A percentile compares a stretch with the other conserved stretches of the same genome.
phyloP scores from a whole-genome alignment of 2,329 filamentous ascomycete species.

The Epichloe scottii region DNA sequence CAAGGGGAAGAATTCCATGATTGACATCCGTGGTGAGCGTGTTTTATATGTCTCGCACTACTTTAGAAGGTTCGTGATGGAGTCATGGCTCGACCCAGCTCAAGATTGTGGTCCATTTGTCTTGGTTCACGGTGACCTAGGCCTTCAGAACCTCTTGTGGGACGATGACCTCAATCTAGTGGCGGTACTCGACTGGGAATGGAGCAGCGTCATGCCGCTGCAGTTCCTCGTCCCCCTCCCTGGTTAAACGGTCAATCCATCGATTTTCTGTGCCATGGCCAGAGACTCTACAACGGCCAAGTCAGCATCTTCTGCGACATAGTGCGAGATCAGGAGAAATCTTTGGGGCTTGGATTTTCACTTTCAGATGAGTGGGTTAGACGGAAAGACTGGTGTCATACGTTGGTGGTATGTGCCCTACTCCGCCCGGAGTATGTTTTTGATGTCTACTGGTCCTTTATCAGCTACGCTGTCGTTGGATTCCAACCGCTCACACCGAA shows the following conservation, averaged over 20 bases:
- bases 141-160: constrained; percentile 11
- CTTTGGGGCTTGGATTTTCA: background rate
- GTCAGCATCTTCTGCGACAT: background rate
- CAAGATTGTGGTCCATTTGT: constrained; percentile 12
- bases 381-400: background rate
- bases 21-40: constrained; percentile 6
- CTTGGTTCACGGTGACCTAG: constrained; percentile 14
- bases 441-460: background rate
- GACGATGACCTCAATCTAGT: constrained; percentile 8
- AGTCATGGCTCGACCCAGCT: constrained; percentile 5
- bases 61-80: constrained; percentile 8
- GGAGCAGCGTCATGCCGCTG: constrained; percentile 10
- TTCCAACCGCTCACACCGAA: background rate
- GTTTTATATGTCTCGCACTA: constrained; percentile 12
- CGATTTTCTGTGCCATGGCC: background rate
- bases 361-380: background rate
- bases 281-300: background rate
- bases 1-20: background rate
- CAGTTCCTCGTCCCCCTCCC: constrained; percentile 10
- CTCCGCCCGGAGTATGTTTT: background rate
- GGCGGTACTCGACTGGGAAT: constrained; percentile 11
- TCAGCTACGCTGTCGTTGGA: background rate
- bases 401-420: background rate
- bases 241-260: constrained; percentile 1
- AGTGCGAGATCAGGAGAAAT: background rate